phyloP scores from a whole-genome alignment of 805 yeast species.

The Lipomyces japonicus region DNA sequence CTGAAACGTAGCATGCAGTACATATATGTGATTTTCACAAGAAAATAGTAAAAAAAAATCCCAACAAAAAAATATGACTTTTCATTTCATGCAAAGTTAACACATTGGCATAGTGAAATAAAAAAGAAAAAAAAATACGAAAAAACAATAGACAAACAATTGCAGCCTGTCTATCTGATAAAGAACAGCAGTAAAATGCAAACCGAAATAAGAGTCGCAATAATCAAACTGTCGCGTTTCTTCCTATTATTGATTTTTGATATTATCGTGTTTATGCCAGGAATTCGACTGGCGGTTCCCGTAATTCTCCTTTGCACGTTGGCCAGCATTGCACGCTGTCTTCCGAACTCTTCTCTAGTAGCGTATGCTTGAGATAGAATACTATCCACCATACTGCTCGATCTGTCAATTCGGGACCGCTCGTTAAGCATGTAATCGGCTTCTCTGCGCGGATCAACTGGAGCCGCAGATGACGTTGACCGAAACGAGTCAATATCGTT shows the following conservation, averaged over 20 bases:
- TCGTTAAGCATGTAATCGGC: slow-evolving; percentile 78
- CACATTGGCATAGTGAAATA: too few species aligned
- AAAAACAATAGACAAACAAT: too few species aligned
- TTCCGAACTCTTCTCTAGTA: slow-evolving; percentile 76
- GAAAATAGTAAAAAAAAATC: too few species aligned
- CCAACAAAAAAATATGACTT: too few species aligned
- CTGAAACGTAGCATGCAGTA: too few species aligned
- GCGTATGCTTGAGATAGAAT: slow-evolving; percentile 80
- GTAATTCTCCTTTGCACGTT: slow-evolving; percentile 63
- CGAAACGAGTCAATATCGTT: slow-evolving; percentile 73
- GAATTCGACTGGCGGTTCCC: slow-evolving; percentile 62
- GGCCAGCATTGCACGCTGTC: slow-evolving; percentile 63
- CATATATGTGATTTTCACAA: too few species aligned
- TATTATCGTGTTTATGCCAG: slow-evolving; percentile 75
- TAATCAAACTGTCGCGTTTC: slow-evolving; percentile 79
- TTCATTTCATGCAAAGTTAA: too few species aligned
- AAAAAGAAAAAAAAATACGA: too few species aligned
- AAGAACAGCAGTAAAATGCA: slow-evolving; percentile 52
- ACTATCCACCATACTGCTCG: slow-evolving; percentile 73
- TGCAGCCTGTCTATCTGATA: slow-evolving; percentile 11
- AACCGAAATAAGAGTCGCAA: slow-evolving; percentile 65
- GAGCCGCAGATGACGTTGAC: slow-evolving; percentile 37
- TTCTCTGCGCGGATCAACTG: slow-evolving; percentile 39
- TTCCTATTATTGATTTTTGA: slow-evolving; percentile 82
- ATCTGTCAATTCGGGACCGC: slow-evolving; percentile 63